Base-by-base conservation (phyloP, 345 rosid species). In the Toxicodendron radicans region DNA sequence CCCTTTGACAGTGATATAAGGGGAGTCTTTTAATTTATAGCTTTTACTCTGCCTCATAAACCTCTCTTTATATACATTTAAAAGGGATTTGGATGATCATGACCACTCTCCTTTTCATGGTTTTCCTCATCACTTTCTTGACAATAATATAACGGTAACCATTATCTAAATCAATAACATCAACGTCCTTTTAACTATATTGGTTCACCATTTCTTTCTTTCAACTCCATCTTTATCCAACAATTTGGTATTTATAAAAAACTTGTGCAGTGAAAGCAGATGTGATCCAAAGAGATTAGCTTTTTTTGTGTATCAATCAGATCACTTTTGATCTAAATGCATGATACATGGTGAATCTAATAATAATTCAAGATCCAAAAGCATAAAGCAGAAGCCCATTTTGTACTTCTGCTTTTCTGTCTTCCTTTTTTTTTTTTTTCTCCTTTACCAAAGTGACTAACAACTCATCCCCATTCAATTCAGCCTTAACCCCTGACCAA, bases 341-440 rank as follows among this genome's bases (percentile, higher is more conserved):
- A 60, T 7, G 16, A 51, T 57, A 38, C 1, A 38, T 2, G 46
- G 56, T 56, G 72, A 70, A 82, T 82, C 82, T 64, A 73, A 72
- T 68, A 10, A 76, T 73, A 35, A 45, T 58, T 58, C 58, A 59
- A 58, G 65, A 70, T 33, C 79, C 52, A 54, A 68, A 68, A 72
- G 70, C 58, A 58, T 56, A 61, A 57, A 67, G 21, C 2, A 30
- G 23, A 30, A 14, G 43, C 2, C 1, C 2, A 23, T 51, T 8
- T 52, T n/a, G 45, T 8, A 16, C 7, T 9, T 7, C 2, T 9
- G 52, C 8, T 11, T 27, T 53, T 58, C 30, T 64, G 4, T 18
- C 45, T 72, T 3, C 68, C 32, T 70, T 63, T 4, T 14, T 1
- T 1, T 7, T 9, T 38, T 27, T 13, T 13, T 7, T 32, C 16